A percentile compares a stretch with the other conserved stretches of the same genome.
These are phyloP conservation scores for Macadamia tetraphylla DNA, from an alignment of 164 flowering plant genomes.

Conservation along the genomic window DNA sequence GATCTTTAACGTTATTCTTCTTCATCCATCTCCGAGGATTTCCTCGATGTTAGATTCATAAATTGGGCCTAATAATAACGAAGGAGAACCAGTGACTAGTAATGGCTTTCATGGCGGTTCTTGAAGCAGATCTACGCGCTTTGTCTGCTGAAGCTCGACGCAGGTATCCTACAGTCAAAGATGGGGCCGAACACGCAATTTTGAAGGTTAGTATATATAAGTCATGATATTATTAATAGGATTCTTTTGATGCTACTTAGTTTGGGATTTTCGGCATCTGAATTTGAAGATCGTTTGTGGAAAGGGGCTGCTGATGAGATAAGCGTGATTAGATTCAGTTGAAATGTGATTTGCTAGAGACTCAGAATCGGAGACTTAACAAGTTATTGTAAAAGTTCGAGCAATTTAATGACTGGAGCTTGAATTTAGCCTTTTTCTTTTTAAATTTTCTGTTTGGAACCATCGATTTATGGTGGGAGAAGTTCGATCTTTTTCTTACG, in stretches of 20 bases:
- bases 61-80: background rate
- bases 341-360: too few species aligned
- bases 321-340: background rate
- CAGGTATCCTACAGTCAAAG: constrained; percentile 79
- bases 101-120: constrained; percentile 90
- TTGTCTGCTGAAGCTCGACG: constrained; percentile 96
- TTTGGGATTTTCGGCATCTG: background rate
- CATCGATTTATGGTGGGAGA: too few species aligned
- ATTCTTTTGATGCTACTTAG: constrained; percentile 3
- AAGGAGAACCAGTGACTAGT: background rate
- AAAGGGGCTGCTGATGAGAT: background rate
- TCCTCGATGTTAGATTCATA: constrained; percentile 4
- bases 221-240: background rate
- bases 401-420: too few species aligned
- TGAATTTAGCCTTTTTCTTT: too few species aligned
- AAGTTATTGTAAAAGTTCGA: too few species aligned
- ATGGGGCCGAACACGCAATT: constrained; percentile 94
- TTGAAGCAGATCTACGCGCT: constrained; percentile 95
- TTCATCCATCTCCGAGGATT: background rate
- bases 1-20: constrained; percentile 1
- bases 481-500: too few species aligned
- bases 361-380: too few species aligned
- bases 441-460: too few species aligned
- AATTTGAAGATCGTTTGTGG: background rate
- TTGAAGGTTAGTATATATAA: constrained; percentile 47